Base-by-base conservation (phyloP, 192 early-diverging fungal species). In the Umbelopsis isabellina region DNA sequence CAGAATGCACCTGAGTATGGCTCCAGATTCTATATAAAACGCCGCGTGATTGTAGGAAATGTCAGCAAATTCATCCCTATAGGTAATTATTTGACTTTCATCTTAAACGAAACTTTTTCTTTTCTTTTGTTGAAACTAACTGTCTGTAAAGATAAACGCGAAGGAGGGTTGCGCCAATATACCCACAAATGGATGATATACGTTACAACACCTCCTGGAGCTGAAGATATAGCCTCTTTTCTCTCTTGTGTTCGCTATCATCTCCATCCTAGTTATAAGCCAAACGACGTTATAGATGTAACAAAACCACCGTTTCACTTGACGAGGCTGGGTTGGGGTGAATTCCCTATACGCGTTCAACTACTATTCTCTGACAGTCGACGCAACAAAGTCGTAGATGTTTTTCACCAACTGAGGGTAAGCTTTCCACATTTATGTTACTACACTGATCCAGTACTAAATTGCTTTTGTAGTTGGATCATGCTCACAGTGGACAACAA, bases 181-280 rank as follows among this genome's bases (percentile, higher is more conserved):
- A 91, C 86, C 4, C 91, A 95, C 83, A 90, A 90, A 74, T 98
- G 96, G 96, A 98, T 95, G 83, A 83, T 96, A 4, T 97, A 93
- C 73, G 85, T 97, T 16, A 88, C 81, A n/a, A 92, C 83, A 25
- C 88, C 82, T 13, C 77, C 72, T 5, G 78, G 71, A 44, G 77
- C 73, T 6, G 78, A 77, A 52, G 77, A 80, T 33, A 78, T 91
- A 0, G 79, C 83, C 0, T 75, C 90, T 4, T 98, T 93, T 68
- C 80, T 98, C 16, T 83, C 86, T 22, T 86, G 85, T 51, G 93
- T 96, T 51, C 89, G 95, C 15, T 94, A 93, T 65, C 91, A 91
- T 80, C 82, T 98, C 12, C 95, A 98, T 73, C 93, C 92, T 67
- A 92, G 91, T 66, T 98, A 96, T 72, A 86, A 85, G 45, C 96